Conservation (phyloP, 2,329 filamentous ascomycete genomes). For the Talaromyces albobiverticillius region DNA sequence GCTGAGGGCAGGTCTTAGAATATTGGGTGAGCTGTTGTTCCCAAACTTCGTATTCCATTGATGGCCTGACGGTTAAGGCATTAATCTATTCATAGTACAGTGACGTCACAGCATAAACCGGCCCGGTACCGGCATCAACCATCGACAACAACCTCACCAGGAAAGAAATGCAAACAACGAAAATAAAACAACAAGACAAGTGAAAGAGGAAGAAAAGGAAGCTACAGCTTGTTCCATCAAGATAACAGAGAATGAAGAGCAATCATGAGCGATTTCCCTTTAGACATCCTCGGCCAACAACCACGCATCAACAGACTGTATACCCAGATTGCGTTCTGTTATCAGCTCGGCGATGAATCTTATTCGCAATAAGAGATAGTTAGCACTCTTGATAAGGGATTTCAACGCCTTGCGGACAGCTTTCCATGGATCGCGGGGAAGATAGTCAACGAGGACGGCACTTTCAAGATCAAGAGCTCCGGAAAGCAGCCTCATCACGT, state of each 20-base stretch:
- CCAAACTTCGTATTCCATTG: no score
- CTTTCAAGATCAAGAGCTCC: constrained; percentile 1
- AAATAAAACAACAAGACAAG: no score
- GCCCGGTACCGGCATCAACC: no score
- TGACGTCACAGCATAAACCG: no score
- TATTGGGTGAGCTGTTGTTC: no score
- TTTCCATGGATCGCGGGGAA: constrained; percentile 27
- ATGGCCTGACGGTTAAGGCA: no score
- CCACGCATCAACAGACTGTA: constrained; percentile 42
- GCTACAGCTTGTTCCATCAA: no score
- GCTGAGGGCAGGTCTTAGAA: no score
- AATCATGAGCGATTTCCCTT: not conserved
- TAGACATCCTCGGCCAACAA: constrained; percentile 46
- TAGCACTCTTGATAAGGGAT: constrained; percentile 32
- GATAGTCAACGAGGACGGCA: not conserved
- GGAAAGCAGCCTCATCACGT: not conserved
- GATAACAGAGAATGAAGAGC: not conserved
- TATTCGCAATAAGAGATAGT: constrained; percentile 24
- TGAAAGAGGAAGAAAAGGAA: no score
- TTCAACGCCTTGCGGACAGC: constrained; percentile 34
- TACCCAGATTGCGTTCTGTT: constrained; percentile 47
- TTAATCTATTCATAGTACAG: no score
- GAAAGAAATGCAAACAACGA: no score
- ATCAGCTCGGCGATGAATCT: constrained; percentile 20
- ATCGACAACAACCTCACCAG: no score